Evolutionary conservation across 108 stramenopile species (phyloP).

Genomic region (Licmophora abbreviata): DNA sequence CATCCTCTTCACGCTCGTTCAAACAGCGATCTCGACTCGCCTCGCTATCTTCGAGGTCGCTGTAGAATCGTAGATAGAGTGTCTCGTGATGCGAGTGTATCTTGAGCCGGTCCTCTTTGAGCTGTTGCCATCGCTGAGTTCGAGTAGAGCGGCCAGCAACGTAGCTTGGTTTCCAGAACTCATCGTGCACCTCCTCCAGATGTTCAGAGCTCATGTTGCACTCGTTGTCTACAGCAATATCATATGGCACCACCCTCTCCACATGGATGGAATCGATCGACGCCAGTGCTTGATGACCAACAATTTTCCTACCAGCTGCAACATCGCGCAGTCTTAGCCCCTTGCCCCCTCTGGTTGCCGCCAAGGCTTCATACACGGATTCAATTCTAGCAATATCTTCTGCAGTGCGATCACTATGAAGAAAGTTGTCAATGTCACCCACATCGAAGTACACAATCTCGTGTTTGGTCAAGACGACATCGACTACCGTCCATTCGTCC

Average conservation of each 20-base stretch:
- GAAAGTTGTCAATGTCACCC: neutral
- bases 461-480: conserved; percentile 73
- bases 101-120: conserved; percentile 60
- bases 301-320: conserved; percentile 55
- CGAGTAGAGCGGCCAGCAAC: neutral
- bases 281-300: conserved; percentile 49
- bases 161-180: conserved; percentile 3
- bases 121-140: conserved; percentile 39
- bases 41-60: conserved; percentile 59
- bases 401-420: neutral
- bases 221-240: conserved; percentile 3
- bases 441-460: conserved; percentile 51
- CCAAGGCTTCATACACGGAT: conserved; percentile 12
- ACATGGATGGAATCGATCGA: conserved; percentile 60
- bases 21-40: conserved; percentile 1
- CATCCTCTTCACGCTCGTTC: conserved; percentile 7
- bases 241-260: conserved; percentile 19
- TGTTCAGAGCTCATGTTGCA: neutral
- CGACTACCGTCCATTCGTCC: conserved; percentile 61
- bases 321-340: conserved; percentile 63
- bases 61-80: conserved; percentile 61
- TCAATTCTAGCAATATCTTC: conserved; percentile 3
- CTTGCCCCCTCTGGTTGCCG: conserved; percentile 64
- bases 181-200: neutral
- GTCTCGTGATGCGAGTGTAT: conserved; percentile 31